Evolutionary conservation across 2,329 filamentous ascomycete genomes (phyloP).

Genomic region (Aureobasidium musti): DNA sequence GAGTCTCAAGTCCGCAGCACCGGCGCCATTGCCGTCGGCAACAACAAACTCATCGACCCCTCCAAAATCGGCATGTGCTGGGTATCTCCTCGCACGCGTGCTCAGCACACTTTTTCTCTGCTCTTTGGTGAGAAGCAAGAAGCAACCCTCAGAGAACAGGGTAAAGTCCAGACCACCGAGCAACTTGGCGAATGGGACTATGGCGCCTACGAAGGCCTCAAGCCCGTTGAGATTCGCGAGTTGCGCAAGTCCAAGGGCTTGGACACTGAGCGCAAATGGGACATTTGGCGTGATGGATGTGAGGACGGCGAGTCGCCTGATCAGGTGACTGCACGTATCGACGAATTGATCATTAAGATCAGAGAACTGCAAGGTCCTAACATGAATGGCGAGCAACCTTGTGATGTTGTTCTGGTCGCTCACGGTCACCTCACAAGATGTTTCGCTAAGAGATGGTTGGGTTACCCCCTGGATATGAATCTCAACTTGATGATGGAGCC

Average conservation of each 20-base stretch:
- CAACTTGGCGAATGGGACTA: conserved; percentile 63
- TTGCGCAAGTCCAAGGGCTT: conserved; percentile 50
- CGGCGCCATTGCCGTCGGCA: conserved; percentile 78
- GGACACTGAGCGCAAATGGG: conserved; percentile 59
- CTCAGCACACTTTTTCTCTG: conserved; percentile 86
- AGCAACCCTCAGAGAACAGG: conserved; percentile 55
- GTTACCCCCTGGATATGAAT: conserved; percentile 70
- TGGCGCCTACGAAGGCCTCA: conserved; percentile 61
- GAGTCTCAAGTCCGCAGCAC: conserved; percentile 61
- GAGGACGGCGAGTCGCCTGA: conserved; percentile 65
- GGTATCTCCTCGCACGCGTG: conserved; percentile 81
- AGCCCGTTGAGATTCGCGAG: conserved; percentile 53
- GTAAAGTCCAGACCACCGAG: conserved; percentile 54
- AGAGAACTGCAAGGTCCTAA: conserved; percentile 54
- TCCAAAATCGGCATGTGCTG: conserved; percentile 69
- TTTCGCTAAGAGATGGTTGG: conserved; percentile 84
- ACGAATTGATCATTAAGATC: conserved; percentile 76
- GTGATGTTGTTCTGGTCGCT: conserved; percentile 79
- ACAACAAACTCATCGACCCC: conserved; percentile 81
- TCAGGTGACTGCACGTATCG: conserved; percentile 71
- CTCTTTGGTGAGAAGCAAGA: conserved; percentile 47
- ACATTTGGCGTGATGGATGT: conserved; percentile 87
- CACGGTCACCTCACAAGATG: conserved; percentile 88
- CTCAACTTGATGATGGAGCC: conserved; percentile 77
- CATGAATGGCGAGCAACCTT: conserved; percentile 47